A percentile compares a stretch with the other conserved stretches of the same genome.
phyloP scores from a whole-genome alignment of 306 rosid species.

The Fragaria ananassa region DNA sequence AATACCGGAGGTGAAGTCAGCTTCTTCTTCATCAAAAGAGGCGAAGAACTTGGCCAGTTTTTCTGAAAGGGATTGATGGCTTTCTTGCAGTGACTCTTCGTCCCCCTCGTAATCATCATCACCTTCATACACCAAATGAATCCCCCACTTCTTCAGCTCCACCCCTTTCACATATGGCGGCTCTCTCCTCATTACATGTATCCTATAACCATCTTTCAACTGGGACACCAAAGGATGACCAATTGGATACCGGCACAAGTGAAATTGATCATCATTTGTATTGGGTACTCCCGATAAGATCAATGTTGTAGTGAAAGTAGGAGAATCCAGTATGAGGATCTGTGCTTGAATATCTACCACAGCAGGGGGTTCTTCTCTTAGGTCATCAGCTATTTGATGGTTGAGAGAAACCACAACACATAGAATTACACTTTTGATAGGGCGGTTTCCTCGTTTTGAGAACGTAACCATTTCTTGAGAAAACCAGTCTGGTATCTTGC shows the following conservation, averaged over 20 bases:
- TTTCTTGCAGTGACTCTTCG: constrained; percentile 32
- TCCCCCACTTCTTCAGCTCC: constrained; percentile 49
- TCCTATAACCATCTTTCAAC: constrained; percentile 38
- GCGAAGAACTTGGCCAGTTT: constrained; percentile 43
- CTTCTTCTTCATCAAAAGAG: constrained; percentile 8
- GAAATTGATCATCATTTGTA: constrained; percentile 44
- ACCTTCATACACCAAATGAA: constrained; percentile 47
- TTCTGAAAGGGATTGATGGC: constrained; percentile 50
- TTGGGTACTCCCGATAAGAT: constrained; percentile 43
- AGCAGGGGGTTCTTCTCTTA: constrained; percentile 12
- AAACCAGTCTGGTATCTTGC: constrained; percentile 57
- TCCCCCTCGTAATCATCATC: constrained; percentile 62
- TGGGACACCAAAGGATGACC: constrained; percentile 25
- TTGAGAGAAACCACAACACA: constrained; percentile 48
- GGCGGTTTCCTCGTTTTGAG: constrained; percentile 36
- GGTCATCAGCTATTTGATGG: constrained; percentile 25
- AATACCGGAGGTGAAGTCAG: neutral
- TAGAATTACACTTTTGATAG: constrained; percentile 38
- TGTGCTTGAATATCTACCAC: constrained; percentile 39
- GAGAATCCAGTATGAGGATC: constrained; percentile 36
- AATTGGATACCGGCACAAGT: constrained; percentile 40
- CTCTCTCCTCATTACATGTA: constrained; percentile 32
- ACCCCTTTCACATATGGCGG: constrained; percentile 40
- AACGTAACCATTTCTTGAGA: constrained; percentile 36
- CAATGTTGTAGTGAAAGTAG: constrained; percentile 23